phyloP scores from a whole-genome alignment of 306 rosid species.

The Luffa acutangula region DNA sequence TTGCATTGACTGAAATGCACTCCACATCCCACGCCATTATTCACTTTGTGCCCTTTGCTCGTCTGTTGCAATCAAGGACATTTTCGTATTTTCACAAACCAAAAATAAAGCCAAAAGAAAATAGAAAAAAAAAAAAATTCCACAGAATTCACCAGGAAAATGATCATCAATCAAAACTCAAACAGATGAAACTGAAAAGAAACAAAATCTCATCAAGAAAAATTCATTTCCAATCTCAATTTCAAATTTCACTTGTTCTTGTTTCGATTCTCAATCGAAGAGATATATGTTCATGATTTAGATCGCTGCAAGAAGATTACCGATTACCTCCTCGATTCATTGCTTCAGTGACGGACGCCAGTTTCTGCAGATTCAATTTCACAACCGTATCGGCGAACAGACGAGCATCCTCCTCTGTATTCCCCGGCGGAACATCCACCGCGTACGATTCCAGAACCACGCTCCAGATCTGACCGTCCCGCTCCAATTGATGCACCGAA shows the following conservation, averaged over 20 bases:
- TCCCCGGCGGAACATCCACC: conserved; percentile 6
- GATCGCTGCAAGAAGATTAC: background rate
- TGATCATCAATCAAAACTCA: background rate
- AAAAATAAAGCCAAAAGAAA: background rate
- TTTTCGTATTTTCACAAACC: background rate
- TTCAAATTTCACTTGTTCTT: background rate
- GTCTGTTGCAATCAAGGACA: background rate
- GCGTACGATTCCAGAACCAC: conserved; percentile 7
- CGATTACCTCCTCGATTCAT: background rate
- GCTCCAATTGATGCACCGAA: background rate
- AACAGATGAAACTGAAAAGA: background rate
- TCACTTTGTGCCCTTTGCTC: background rate
- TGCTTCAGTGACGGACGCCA: background rate
- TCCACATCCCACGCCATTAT: background rate
- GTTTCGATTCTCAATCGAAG: background rate
- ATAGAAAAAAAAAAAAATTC: background rate
- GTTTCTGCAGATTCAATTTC: conserved; percentile 1
- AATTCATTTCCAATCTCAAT: background rate
- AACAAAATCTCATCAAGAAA: background rate
- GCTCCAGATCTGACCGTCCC: conserved; percentile 4
- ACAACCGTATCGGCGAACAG: conserved; percentile 9
- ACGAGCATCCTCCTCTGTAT: background rate
- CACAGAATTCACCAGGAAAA: background rate
- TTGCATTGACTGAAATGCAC: background rate
- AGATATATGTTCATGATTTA: background rate